These are phyloP conservation scores for Udeniomyces megalosporus DNA, from an alignment of 768 basidiomycete species.

Conservation along the genomic window DNA sequence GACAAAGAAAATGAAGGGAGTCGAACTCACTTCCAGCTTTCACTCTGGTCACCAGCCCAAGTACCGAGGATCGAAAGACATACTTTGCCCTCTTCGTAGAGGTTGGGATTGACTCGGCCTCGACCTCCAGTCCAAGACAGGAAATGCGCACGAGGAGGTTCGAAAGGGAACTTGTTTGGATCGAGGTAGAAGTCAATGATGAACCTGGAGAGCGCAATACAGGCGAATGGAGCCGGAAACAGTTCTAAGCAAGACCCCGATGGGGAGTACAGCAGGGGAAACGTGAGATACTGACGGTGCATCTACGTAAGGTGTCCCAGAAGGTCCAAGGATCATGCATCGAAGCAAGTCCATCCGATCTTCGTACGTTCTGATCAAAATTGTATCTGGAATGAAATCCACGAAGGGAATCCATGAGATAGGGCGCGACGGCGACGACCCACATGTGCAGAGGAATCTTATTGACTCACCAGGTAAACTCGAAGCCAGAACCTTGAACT, in stretches of 20 bases:
- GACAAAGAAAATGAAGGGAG: neutral
- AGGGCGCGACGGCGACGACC: neutral
- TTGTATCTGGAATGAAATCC: constrained; percentile 52
- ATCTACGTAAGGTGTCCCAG: constrained; percentile 54
- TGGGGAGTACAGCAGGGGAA: neutral
- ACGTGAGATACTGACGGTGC: too few species aligned
- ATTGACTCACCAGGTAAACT: constrained; percentile 77
- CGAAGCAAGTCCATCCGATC: constrained; percentile 74
- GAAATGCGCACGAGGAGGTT: constrained; percentile 74
- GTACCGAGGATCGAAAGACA: constrained; percentile 82
- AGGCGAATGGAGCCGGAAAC: neutral
- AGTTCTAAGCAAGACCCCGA: too few species aligned
- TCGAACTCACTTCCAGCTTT: constrained; percentile 50
- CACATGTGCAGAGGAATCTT: neutral
- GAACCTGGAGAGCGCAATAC: constrained; percentile 33
- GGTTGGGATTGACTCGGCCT: constrained; percentile 47
- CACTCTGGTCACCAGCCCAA: constrained; percentile 74
- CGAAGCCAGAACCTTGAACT: constrained; percentile 60
- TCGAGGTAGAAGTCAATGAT: constrained; percentile 84
- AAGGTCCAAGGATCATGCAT: constrained; percentile 76
- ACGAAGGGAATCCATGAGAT: constrained; percentile 2
- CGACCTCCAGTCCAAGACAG: constrained; percentile 89
- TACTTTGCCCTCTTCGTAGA: constrained; percentile 92
- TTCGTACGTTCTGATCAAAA: constrained; percentile 78
- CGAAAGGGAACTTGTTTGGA: constrained; percentile 37